Conservation (phyloP, 805 yeast genomes). For the Sugiyamaella qingdaonensis region DNA sequence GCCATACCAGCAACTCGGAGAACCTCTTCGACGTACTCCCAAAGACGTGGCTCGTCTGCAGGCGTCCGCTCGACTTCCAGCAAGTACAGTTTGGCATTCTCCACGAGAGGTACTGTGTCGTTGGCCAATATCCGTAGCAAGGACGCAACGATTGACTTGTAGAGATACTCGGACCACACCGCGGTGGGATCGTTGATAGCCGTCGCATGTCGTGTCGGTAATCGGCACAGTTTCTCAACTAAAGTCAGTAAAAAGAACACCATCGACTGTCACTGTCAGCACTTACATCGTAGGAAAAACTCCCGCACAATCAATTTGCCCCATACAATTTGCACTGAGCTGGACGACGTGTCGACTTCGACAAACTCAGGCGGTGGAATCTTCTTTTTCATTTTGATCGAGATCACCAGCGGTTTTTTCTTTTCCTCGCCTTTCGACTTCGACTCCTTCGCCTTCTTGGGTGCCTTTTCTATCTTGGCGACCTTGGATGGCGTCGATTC, state of each 20-base stretch:
- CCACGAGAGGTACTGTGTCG: conserved; percentile 30
- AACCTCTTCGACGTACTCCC: conserved; percentile 31
- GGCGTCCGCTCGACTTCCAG: conserved; percentile 32
- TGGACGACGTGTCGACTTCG: conserved; percentile 16
- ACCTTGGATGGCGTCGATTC: conserved; percentile 8
- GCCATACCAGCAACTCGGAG: conserved; percentile 17
- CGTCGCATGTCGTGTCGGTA: conserved; percentile 32
- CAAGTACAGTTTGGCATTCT: conserved; percentile 23
- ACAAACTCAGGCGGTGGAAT: conserved; percentile 15
- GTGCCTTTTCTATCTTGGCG: not conserved
- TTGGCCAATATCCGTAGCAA: conserved; percentile 31
- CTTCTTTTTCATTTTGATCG: conserved; percentile 7
- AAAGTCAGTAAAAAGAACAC: not conserved
- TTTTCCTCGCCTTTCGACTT: conserved; percentile 3
- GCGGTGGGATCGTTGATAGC: conserved; percentile 34
- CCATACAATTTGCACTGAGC: conserved; percentile 34
- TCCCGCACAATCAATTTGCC: conserved; percentile 34
- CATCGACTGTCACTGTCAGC: too few species aligned
- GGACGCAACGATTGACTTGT: conserved; percentile 32
- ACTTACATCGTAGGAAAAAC: conserved; percentile 31
- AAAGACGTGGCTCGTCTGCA: conserved; percentile 31
- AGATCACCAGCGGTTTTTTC: not conserved
- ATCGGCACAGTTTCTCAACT: conserved; percentile 34
- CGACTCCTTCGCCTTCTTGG: conserved; percentile 4
- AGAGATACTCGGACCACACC: conserved; percentile 35